These are phyloP conservation scores for Ophiostoma australiae DNA, from an alignment of 2,329 filamentous ascomycete genomes.

Conservation along the genomic window DNA sequence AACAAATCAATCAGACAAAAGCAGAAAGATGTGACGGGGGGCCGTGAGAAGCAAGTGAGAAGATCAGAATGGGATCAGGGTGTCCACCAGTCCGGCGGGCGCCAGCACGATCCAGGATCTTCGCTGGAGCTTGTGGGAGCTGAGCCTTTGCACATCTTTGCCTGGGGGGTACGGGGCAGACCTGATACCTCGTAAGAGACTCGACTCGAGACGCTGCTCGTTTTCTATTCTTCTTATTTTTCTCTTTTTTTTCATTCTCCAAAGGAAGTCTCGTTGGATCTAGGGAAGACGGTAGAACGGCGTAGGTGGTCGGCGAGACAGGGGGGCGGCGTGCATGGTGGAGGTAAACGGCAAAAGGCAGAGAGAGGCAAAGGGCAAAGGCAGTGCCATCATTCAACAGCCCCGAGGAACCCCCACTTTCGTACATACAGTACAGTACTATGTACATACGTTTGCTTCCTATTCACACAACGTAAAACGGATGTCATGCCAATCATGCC, in stretches of 20 bases:
- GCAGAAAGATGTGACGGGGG: not conserved
- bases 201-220: not conserved
- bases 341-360: not conserved
- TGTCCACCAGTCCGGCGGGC: not conserved
- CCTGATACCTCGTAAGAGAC: not conserved
- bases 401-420: not conserved
- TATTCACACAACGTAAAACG: too few species aligned
- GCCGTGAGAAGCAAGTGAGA: not conserved
- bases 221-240: not conserved
- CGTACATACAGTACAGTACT: not conserved
- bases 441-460: too few species aligned
- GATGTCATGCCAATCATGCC: not conserved
- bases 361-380: not conserved
- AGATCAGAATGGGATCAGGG: not conserved
- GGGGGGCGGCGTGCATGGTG: not conserved
- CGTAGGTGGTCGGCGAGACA: not conserved
- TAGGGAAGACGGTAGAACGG: slow-evolving; percentile 6
- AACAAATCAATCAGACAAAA: not conserved
- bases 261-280: not conserved
- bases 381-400: slow-evolving; percentile 1
- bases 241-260: not conserved
- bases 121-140: not conserved
- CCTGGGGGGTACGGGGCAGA: not conserved
- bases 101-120: not conserved
- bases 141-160: not conserved